phyloP scores from a whole-genome alignment of 768 basidiomycete species.

The Tubosaeta sp. region DNA sequence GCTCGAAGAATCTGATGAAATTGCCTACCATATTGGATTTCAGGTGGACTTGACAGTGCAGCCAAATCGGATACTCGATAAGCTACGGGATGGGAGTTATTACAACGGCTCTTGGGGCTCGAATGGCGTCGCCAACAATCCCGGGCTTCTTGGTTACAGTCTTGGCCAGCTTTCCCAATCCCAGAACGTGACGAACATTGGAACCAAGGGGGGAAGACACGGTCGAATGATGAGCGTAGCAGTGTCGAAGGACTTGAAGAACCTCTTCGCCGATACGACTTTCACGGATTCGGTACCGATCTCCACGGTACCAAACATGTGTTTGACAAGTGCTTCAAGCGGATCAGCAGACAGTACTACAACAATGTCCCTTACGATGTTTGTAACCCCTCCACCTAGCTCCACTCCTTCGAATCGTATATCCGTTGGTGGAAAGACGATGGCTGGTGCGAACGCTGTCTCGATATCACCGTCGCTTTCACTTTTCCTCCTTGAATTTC shows the following conservation, averaged over 20 bases:
- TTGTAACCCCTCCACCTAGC: conserved; percentile 13
- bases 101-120: conserved; percentile 34
- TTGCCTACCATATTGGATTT: conserved; percentile 90
- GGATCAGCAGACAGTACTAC: conserved; percentile 7
- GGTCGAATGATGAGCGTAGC: conserved; percentile 30
- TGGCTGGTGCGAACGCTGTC: conserved; percentile 37
- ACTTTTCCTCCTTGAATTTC: conserved; percentile 51
- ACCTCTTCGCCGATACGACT: conserved; percentile 41
- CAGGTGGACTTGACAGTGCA: conserved; percentile 90
- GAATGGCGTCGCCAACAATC: neutral
- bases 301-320: conserved; percentile 36
- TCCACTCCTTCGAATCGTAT: conserved; percentile 17
- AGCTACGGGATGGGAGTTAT: conserved; percentile 74
- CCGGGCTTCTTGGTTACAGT: neutral
- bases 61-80: conserved; percentile 77
- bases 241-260: conserved; percentile 51
- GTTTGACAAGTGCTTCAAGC: conserved; percentile 18
- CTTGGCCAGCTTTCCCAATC: conserved; percentile 10
- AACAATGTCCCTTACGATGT: conserved; percentile 17
- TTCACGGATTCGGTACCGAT: conserved; percentile 49
- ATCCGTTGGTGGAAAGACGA: conserved; percentile 11
- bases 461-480: conserved; percentile 36
- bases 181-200: conserved; percentile 19
- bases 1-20: conserved; percentile 58
- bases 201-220: conserved; percentile 21